phyloP scores from a whole-genome alignment of 2,329 filamentous ascomycete genomes.

The Xylariales sp. region DNA sequence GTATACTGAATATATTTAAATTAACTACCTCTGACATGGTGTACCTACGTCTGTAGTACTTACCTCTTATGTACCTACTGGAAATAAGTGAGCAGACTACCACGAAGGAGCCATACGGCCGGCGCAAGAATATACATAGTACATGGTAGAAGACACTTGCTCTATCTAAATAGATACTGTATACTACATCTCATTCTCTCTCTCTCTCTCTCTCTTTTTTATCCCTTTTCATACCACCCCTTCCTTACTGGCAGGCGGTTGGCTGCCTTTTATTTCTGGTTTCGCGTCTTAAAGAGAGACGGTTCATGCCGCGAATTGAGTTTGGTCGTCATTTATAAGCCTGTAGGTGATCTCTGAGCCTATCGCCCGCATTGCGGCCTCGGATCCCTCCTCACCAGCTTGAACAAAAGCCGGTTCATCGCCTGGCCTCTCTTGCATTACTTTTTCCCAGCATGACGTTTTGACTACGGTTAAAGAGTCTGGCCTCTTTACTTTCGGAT shows the following conservation, averaged over 20 bases:
- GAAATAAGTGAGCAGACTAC: slow-evolving; percentile 2
- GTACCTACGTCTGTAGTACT: too few relatives aligned
- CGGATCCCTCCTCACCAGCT: slow-evolving; percentile 14
- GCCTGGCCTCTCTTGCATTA: background rate
- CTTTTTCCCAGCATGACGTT: slow-evolving; percentile 27
- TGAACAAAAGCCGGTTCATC: slow-evolving; percentile 23
- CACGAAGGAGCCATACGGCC: slow-evolving; percentile 22
- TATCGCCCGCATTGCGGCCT: slow-evolving; percentile 25
- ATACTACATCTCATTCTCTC: slow-evolving; percentile 3
- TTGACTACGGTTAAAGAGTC: slow-evolving; percentile 40
- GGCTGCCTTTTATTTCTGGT: slow-evolving; percentile 11
- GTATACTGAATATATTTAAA: slow-evolving; percentile 11
- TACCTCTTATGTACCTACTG: too few relatives aligned
- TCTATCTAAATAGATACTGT: background rate
- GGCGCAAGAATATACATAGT: background rate
- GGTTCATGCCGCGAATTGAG: slow-evolving; percentile 6
- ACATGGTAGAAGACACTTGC: background rate
- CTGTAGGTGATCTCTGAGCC: background rate
- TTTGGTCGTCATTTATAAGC: background rate
- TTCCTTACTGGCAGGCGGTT: slow-evolving; percentile 25
- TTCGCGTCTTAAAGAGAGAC: slow-evolving; percentile 6
- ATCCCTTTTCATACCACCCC: slow-evolving; percentile 23
- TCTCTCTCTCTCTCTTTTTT: slow-evolving; percentile 10
- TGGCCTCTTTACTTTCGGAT: slow-evolving; percentile 34
- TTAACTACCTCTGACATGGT: slow-evolving; percentile 11